These are phyloP conservation scores for Colletotrichum nymphaeae DNA, from an alignment of 2,329 filamentous ascomycete genomes.

Conservation along the genomic window DNA sequence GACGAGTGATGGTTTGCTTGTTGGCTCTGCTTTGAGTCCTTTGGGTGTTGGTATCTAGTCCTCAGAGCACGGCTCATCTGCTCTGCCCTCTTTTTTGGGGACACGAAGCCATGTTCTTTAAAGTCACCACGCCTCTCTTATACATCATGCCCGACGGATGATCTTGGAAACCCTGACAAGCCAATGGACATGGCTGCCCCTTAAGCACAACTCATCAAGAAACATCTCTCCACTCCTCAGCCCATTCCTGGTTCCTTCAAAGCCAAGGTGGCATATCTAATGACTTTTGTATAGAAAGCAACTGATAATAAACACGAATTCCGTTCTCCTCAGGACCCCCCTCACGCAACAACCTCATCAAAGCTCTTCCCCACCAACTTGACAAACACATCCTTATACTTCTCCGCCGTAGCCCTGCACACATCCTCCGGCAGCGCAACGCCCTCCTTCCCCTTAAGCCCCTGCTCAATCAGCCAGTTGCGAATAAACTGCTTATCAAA, in stretches of 20 bases:
- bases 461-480: conserved; percentile 81
- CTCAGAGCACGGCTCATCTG: too few relatives aligned
- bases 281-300: not conserved
- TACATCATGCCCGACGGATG: too few relatives aligned
- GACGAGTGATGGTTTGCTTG: not conserved
- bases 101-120: too few relatives aligned
- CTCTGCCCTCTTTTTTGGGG: too few relatives aligned
- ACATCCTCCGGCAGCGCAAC: conserved; percentile 81
- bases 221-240: too few relatives aligned
- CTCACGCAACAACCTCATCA: conserved; percentile 39
- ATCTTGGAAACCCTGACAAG: too few relatives aligned
- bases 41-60: too few relatives aligned
- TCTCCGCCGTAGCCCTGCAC: conserved; percentile 73
- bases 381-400: conserved; percentile 79
- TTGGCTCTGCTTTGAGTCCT: not conserved
- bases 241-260: too few relatives aligned
- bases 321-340: accelerated
- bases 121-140: too few relatives aligned
- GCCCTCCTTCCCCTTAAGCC: conserved; percentile 79
- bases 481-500: conserved; percentile 90
- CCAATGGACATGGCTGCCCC: too few relatives aligned
- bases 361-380: conserved; percentile 68
- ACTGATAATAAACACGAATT: not conserved
- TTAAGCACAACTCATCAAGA: too few relatives aligned
- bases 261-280: too few relatives aligned